Evolutionary conservation across 306 rosid genomes (phyloP), one percentile per base, ranked within the genome.

Genomic region (Begonia masoniana): DNA sequence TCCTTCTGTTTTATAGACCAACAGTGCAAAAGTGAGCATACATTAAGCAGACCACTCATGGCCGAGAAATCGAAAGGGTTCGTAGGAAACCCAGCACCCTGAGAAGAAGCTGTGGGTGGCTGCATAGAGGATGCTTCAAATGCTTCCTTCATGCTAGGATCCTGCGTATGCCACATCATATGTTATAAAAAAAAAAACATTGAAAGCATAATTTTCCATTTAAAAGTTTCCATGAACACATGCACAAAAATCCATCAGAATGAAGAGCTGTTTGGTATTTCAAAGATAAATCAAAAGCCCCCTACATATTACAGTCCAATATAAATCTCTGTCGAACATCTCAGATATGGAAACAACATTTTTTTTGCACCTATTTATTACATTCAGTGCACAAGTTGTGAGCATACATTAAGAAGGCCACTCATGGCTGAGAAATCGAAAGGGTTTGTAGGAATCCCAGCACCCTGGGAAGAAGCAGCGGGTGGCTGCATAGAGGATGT

Each of bases 51-150:
- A 63, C 96, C 95, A 62, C 68, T 59, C 99, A 92, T 92, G 15
- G 81, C 85, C n/a, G 96, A 86, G 67, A 92, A 92, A 82, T 92
- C 99, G 66, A 92, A 92, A 59, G 96, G 93, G 67, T 81, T 83
- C 49, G 72, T 35, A 31, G 85, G 74, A 57, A 78, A 49, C 35
- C 81, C 88, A 54, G 80, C 17, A 57, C 74, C 79, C n/a, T 83
- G 74, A 41, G 75, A 68, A 71, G 96, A 51, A 43, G 24, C 24
- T 21, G 82, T 43, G 49, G 62, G 80, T 45, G 73, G 56, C 60
- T 75, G 88, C 57, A 66, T 76, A 58, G 96, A 71, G 12, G 84
- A 62, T 13, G 83, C 47, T 70, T 63, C 74, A 42, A 69, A 26
- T 31, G 39, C 39, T 31, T 31, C 39, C 39, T 31, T 31, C 39